Base-by-base conservation (phyloP, 2,329 filamentous ascomycete species). In the Alternaria tenuissima region DNA sequence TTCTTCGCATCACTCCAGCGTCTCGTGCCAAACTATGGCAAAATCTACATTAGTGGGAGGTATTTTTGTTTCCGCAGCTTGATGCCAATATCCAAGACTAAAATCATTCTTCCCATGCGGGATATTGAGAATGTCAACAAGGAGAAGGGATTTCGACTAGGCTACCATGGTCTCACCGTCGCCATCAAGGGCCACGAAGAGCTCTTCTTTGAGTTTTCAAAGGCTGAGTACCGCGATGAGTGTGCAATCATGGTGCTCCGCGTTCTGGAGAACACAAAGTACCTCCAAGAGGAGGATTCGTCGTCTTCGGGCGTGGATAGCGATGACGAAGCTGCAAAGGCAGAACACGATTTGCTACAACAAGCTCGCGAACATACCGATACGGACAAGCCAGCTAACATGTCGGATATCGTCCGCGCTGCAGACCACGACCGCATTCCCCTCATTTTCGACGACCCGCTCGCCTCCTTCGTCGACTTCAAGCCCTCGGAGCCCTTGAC, bases 171-270 rank as follows among this genome's bases (percentile, higher is more conserved):
- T 5, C 85, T 99, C 41, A 93, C 97, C 0, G 83, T 98, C n/a
- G 91, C 96, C 5, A 96, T 99, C 65, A 89, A 91, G 54, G 95
- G 94, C 0, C 93, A 97, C 63, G 95, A 98, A 76, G 95, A 98
- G 78, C 81, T 99, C 1, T 98, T 98, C 78, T 98, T 99, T 72
- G 94, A 99, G 76, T 98, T 98, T 73, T 86, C 87, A 53, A 86
- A 89, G 48, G 83, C 86, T 1, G 93, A 93, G 34, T 85, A 89
- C 58, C 89, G 95, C 55, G 94, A 99, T 72, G 94, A 98, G 76
- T 97, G 94, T 73, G 88, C 91, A 2, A 87, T 96, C 30, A 96
- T 91, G 5, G 79, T 97, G 18, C 84, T 96, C 39, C 90, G 91
- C 59, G 88, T 87, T 54, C 81, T 98, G 1, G 93, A 96, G 68